Evolutionary conservation across 2,329 filamentous ascomycete genomes (phyloP).

Genomic region (Teratosphaeria gauchensis): DNA sequence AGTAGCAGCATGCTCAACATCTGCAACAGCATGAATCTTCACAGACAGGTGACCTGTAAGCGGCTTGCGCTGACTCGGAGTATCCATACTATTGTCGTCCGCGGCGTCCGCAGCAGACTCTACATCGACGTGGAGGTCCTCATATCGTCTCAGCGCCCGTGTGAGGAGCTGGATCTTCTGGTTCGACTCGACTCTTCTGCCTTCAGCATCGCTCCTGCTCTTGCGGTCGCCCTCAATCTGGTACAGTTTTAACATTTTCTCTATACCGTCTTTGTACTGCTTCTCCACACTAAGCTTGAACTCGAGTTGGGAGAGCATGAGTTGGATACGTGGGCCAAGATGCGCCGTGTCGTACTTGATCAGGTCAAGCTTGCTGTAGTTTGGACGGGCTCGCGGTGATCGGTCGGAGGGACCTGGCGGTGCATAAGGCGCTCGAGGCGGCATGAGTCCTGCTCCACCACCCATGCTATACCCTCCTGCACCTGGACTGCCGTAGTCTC

Average conservation of each 20-base stretch:
- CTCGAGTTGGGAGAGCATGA: slow-evolving; percentile 96
- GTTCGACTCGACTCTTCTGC: slow-evolving; percentile 83
- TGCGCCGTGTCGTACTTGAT: slow-evolving; percentile 98
- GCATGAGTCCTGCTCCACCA: slow-evolving; percentile 65
- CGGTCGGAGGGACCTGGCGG: slow-evolving; percentile 58
- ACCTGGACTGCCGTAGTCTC: slow-evolving; percentile 52
- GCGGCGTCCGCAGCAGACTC: slow-evolving; percentile 22
- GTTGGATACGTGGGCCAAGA: slow-evolving; percentile 91
- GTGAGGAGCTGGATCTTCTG: slow-evolving; percentile 95
- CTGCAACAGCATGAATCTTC: slow-evolving; percentile 77
- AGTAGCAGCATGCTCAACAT: slow-evolving; percentile 82
- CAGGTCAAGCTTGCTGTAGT: slow-evolving; percentile 94
- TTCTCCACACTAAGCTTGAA: slow-evolving; percentile 99
- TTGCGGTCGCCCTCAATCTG: slow-evolving; percentile 95
- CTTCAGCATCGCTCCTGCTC: slow-evolving; percentile 86
- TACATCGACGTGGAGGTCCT: slow-evolving; percentile 91
- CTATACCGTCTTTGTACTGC: slow-evolving; percentile 96
- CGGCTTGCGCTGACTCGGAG: slow-evolving; percentile 91
- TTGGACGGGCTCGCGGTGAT: slow-evolving; percentile 67
- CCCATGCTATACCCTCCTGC: slow-evolving; percentile 49
- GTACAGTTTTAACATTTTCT: slow-evolving; percentile 98
- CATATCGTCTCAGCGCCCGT: slow-evolving; percentile 92
- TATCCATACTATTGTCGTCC: slow-evolving; percentile 95
- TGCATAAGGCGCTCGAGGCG: slow-evolving; percentile 68
- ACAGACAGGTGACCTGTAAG: slow-evolving; percentile 82